Conservation (phyloP, 129 eudicot species). For the Saussurea involucrata region DNA sequence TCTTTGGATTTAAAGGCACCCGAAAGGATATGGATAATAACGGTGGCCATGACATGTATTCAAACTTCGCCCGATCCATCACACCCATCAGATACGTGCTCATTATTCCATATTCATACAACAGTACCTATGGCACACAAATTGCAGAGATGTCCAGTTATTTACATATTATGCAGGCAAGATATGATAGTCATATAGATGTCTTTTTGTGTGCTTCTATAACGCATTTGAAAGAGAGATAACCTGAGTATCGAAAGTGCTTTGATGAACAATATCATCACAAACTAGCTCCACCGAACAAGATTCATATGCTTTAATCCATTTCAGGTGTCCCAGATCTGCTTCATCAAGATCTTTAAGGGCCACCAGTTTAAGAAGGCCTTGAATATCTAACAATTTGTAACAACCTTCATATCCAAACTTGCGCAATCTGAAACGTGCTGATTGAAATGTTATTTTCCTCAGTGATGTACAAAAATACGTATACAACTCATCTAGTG, state of each 20-base stretch:
- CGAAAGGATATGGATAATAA: constrained; percentile 5
- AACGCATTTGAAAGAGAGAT: not conserved
- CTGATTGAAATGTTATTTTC: constrained; percentile 12
- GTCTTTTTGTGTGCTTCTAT: not conserved
- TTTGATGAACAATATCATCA: not conserved
- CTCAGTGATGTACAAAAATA: not conserved
- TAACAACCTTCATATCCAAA: not conserved
- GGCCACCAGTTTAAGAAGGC: not conserved
- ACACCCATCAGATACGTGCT: no score
- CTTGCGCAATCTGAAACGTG: not conserved
- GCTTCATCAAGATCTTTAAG: not conserved
- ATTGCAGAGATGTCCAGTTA: not conserved
- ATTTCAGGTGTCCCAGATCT: constrained; percentile 4
- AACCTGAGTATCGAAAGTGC: not conserved
- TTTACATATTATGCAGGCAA: not conserved
- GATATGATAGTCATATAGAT: no score
- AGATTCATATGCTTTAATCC: constrained; percentile 15
- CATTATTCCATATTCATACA: constrained; percentile 14
- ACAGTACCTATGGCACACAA: constrained; percentile 2
- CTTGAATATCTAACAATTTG: constrained; percentile 3
- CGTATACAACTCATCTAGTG: not conserved
- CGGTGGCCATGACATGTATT: not conserved
- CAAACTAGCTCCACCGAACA: not conserved
- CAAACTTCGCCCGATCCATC: no score
- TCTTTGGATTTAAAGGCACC: constrained; percentile 2